A percentile compares a stretch with the other conserved stretches of the same genome.
Conservation (phyloP, 1,139 yeast species). For the Protomyces gravidus region DNA sequence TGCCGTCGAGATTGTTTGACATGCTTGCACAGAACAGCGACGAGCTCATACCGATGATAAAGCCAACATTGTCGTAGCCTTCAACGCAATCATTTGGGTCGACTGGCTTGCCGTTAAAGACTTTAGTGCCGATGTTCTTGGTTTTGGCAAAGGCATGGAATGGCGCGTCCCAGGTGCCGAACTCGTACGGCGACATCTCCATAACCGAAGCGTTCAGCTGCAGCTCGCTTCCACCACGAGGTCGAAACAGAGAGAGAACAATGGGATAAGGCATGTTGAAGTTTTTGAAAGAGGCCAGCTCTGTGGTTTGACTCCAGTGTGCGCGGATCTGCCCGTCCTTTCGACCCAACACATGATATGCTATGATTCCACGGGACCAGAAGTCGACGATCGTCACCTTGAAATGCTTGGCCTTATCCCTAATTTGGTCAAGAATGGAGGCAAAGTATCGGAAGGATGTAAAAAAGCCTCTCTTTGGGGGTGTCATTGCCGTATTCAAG, state of each 20-base stretch:
- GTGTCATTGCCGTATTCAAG: constrained; percentile 51
- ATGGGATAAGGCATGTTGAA: constrained; percentile 86
- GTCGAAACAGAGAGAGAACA: constrained; percentile 77
- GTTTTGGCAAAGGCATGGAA: constrained; percentile 66
- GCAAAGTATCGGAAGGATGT: constrained; percentile 56
- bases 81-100: constrained; percentile 49
- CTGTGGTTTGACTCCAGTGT: constrained; percentile 62
- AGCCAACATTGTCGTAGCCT: constrained; percentile 69
- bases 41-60: constrained; percentile 68
- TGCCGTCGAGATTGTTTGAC: constrained; percentile 61
- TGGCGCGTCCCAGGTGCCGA: constrained; percentile 84
- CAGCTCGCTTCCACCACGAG: constrained; percentile 52
- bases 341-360: constrained; percentile 55
- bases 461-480: constrained; percentile 46
- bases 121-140: constrained; percentile 67
- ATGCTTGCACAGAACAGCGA: constrained; percentile 54
- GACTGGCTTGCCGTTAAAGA: constrained; percentile 50
- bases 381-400: constrained; percentile 76
- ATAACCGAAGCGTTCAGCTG: constrained; percentile 44
- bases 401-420: constrained; percentile 72
- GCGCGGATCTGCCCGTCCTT: constrained; percentile 58
- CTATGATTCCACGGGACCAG: constrained; percentile 87
- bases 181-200: constrained; percentile 77
- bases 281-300: constrained; percentile 52
- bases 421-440: constrained; percentile 51